Evolutionary conservation across 192 early-diverging fungal genomes (phyloP), one percentile per base, ranked within the genome.

Genomic region (Podila horticola): DNA sequence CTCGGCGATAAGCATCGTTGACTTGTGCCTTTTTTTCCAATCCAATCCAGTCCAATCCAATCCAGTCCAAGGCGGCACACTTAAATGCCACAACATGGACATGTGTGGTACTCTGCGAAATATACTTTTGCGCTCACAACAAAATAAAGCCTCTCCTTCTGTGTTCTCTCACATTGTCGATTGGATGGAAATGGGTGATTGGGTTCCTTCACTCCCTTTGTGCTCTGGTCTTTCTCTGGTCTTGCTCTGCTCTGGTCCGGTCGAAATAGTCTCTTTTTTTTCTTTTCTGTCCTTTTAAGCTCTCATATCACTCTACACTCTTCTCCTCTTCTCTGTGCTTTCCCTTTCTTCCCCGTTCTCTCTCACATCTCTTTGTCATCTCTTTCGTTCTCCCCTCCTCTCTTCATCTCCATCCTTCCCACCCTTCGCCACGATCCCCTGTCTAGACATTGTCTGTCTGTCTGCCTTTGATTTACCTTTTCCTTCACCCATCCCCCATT

Each of bases 141-240:
- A 11, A 64, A 41, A n/a, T 2, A 34, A 13, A 41, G 31, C 31
- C 33, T 41, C 62, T 51, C 45, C 1, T 28, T 62, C 29, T 71
- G 29, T 29, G 41, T 52, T 71, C 69, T 71, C 60, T 48, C 38
- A 34, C n/a, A 9, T 15, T 50, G 41, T 45, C 41, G 15, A 45
- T 45, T 45, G 41, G 41, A 45, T 45, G 41, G 41, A 45, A 36
- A 36, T 36, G 34, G 34, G 8, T 36, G 34, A 36, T 36, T 36
- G 34, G 34, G 34, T 36, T 36, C 34, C 34, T 36, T 36, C 33
- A 7, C 12, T 41, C 12, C 15, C 15, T 1, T 45, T 45, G 41
- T 17, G 41, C 38, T 41, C 38, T 41, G 33, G 33, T 36, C 34
- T 10, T 10, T 12, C 41, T 45, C 13, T 45, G 41, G 13, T 45